These are phyloP conservation scores for Diplodia corticola DNA, from an alignment of 2,329 filamentous ascomycete genomes.

Conservation along the genomic window DNA sequence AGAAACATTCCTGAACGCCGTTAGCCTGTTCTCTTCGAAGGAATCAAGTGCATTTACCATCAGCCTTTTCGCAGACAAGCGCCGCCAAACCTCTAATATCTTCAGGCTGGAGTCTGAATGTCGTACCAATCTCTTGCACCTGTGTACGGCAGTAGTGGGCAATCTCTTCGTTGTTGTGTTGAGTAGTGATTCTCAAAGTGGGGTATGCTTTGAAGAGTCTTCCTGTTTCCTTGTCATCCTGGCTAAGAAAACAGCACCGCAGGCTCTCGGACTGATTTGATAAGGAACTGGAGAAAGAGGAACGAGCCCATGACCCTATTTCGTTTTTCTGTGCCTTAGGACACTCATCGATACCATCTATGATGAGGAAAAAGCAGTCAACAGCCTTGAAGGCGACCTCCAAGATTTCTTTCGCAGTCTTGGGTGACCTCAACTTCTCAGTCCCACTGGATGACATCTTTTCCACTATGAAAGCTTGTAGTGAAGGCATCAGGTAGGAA, in stretches of 20 bases:
- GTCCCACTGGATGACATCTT: conserved; percentile 28
- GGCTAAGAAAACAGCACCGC: conserved; percentile 38
- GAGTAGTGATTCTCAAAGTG: not conserved
- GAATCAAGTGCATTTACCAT: not conserved
- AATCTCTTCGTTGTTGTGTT: not conserved
- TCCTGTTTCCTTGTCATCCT: conserved; percentile 32
- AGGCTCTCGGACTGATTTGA: not conserved
- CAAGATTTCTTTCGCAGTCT: not conserved
- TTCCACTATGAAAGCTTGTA: conserved; percentile 35
- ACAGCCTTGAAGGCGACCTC: conserved; percentile 6
- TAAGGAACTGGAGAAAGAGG: not conserved
- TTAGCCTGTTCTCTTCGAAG: not conserved
- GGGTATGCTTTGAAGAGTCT: conserved; percentile 27
- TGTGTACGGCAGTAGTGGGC: not conserved
- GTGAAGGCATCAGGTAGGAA: conserved; percentile 28
- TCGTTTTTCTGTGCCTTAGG: conserved; percentile 31
- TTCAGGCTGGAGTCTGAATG: not conserved
- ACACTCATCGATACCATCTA: conserved; percentile 50
- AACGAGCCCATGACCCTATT: conserved; percentile 33
- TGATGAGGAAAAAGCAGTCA: conserved; percentile 39
- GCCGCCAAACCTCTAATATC: not conserved
- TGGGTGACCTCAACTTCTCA: not conserved
- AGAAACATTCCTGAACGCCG: conserved; percentile 30
- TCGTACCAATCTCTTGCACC: not conserved
- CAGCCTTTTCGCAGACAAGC: not conserved